A percentile compares a stretch with the other conserved stretches of the same genome.
These are phyloP conservation scores for Dendrobium chrysotoxum DNA, from an alignment of 106 monocot genomes.

Conservation along the genomic window DNA sequence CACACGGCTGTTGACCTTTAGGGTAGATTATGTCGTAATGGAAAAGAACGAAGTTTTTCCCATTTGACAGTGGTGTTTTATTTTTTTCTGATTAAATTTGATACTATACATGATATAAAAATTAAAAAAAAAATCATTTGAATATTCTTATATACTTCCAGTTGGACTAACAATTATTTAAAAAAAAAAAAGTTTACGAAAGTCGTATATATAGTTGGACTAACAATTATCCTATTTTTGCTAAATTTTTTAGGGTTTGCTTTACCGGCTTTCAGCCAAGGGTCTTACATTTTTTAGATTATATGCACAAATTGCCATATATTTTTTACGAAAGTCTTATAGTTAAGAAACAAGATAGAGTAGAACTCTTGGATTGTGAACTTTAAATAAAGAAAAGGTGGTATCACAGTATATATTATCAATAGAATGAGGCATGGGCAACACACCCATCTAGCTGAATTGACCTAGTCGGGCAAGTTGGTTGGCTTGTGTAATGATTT, in stretches of 20 bases:
- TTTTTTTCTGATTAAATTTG: background rate
- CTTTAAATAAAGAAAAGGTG: background rate
- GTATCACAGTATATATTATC: background rate
- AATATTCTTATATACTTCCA: background rate
- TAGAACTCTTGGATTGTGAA: background rate
- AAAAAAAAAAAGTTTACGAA: too few species aligned
- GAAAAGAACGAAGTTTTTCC: background rate
- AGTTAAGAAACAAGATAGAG: background rate
- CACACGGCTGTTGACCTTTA: background rate
- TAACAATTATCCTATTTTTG: background rate
- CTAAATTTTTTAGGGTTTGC: background rate
- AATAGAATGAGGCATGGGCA: background rate
- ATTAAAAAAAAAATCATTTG: background rate
- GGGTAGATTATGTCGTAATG: background rate
- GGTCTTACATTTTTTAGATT: background rate
- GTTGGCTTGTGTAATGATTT: too few species aligned
- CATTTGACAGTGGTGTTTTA: background rate
- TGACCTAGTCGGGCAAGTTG: background rate
- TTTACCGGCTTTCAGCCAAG: background rate
- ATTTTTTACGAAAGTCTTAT: background rate
- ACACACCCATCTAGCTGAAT: background rate
- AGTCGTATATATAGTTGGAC: too few species aligned
- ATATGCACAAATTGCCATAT: background rate
- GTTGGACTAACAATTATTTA: too few species aligned
- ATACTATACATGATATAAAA: background rate